phyloP scores from a whole-genome alignment of 1,284 basidiomycete species.

The Vanrija humicola region DNA sequence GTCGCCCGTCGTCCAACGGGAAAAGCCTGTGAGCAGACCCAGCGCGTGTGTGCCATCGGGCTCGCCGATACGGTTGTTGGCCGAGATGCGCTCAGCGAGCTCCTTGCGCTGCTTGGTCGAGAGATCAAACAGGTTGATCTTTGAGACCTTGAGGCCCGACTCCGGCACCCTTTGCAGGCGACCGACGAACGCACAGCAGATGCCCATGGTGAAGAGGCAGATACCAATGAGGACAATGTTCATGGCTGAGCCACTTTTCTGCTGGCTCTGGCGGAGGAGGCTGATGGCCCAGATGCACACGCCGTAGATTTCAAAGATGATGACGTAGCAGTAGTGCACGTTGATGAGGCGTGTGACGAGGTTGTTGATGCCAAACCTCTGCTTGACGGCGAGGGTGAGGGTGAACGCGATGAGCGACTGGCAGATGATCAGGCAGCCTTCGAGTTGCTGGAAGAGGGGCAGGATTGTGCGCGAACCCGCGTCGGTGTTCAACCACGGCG shows the following conservation, averaged over 20 bases:
- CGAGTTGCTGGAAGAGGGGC: neutral
- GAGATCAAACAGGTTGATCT: neutral
- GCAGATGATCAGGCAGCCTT: neutral
- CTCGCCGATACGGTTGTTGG: conserved; percentile 4
- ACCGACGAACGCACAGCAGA: neutral
- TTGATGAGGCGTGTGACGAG: neutral
- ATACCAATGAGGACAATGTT: neutral
- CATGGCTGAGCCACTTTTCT: neutral
- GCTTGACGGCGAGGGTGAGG: neutral
- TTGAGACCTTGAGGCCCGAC: neutral
- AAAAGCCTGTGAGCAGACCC: conserved; percentile 5
- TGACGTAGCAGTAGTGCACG: neutral
- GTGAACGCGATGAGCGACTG: neutral
- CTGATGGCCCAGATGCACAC: neutral
- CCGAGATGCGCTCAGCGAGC: neutral
- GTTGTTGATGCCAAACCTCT: neutral
- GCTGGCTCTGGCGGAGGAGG: neutral
- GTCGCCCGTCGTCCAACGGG: neutral
- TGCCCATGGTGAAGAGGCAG: neutral
- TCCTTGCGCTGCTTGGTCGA: neutral
- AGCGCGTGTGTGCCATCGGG: conserved; percentile 3
- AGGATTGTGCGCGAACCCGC: neutral
- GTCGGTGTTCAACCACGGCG: neutral
- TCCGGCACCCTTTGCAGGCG: neutral
- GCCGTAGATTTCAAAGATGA: neutral